Base-by-base conservation (phyloP, 805 yeast genomes). In the Teunomyces panamensis region DNA sequence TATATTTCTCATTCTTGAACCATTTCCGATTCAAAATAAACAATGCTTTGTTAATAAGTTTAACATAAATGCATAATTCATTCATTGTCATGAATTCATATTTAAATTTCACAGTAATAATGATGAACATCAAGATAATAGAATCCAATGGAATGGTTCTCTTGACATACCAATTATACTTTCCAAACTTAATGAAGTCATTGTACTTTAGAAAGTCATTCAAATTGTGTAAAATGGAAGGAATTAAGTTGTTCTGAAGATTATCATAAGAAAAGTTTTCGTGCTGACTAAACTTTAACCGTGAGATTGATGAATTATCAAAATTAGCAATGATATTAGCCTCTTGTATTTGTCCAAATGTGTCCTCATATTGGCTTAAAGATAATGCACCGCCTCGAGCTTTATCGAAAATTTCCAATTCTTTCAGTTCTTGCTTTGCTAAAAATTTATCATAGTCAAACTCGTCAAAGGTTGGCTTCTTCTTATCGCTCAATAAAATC, bases 131-230 rank as follows among this genome's bases (percentile, higher is more conserved):
- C 45, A 81, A 59, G 10, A 80, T 76, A 11, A 81, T 71, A 6
- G 83, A 79, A 60, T 81, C 85, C 44, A 81, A 67, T 2, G 87
- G 87, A 42, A 81, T 73, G n/a, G 80, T 78, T 39, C 83, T 68
- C 56, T 81, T 75, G 43, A 81, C 71, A 52, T 80, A 81, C 86
- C 86, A 81, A 54, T 81, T 81, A 59, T 69, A 81, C 47, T 75
- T 72, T 5, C 80, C 80, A 57, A 75, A 78, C 44, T 75, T 72
- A 48, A 75, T 72, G 54, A 77, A 78, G 52, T 79, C 78, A 48
- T 77, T 75, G 52, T 77, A 73, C 57, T 77, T 75, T 49, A 78
- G 62, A 55, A 81, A 81, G 49, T 79, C 80, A 54, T 78, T 77
- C 52, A 81, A 62, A 52, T 79, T 80, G 54, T 81, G 85, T 39